Percentiles rank a stretch among this genome's conserved stretches.
Evolutionary conservation across 2,329 filamentous ascomycete species (phyloP).

Genomic region (Clonostachys sp.): DNA sequence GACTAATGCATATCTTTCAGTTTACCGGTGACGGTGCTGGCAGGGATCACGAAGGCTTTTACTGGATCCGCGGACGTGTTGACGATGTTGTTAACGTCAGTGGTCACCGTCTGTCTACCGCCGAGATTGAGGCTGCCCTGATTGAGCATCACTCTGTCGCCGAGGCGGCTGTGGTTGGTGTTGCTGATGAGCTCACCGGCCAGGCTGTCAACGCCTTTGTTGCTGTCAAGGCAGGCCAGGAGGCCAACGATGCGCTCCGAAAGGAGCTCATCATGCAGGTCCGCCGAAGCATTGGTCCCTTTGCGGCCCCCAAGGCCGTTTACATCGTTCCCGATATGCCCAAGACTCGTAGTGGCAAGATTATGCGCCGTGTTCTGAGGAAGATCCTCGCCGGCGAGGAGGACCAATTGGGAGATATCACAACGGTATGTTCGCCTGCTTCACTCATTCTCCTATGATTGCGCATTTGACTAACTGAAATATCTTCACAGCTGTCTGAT

Average conservation of each 20-base stretch:
- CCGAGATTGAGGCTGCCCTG: constrained; percentile 95
- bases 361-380: constrained; percentile 93
- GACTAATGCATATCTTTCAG: constrained; percentile 27
- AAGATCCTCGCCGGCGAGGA: constrained; percentile 98
- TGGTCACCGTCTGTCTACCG: constrained; percentile 91
- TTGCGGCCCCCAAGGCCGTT: constrained; percentile 92
- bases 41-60: constrained; percentile 96
- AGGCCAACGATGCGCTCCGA: constrained; percentile 72
- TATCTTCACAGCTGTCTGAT: constrained; percentile 66
- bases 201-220: constrained; percentile 98
- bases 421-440: constrained; percentile 61
- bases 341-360: constrained; percentile 97
- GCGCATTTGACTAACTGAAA: constrained; percentile 4
- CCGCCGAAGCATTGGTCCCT: constrained; percentile 94
- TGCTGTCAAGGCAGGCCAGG: constrained; percentile 79
- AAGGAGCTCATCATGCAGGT: constrained; percentile 95
- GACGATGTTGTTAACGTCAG: constrained; percentile 99
- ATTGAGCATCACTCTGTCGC: constrained; percentile 88
- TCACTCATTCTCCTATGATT: too few relatives aligned
- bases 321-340: constrained; percentile 89
- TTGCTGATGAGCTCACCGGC: constrained; percentile 88
- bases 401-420: constrained; percentile 90
- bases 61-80: constrained; percentile 98
- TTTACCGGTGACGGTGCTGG: constrained; percentile 93
- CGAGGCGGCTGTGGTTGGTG: constrained; percentile 92